phyloP scores from a whole-genome alignment of 768 basidiomycete genomes.

The Phaeolepiota aurea region DNA sequence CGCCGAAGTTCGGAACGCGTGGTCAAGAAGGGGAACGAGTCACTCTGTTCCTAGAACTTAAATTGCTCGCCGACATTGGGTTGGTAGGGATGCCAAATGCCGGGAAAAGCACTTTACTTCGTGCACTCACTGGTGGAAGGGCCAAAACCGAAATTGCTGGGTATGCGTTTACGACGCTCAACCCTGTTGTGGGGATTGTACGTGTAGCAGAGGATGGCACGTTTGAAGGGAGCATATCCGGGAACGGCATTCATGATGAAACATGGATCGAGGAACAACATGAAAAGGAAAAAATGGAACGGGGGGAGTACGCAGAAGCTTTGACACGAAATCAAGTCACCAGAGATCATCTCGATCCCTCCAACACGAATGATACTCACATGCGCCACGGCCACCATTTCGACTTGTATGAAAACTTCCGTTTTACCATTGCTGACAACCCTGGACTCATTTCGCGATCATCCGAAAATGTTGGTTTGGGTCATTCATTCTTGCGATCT shows the following conservation, averaged over 20 bases:
- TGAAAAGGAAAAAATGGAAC: constrained; percentile 35
- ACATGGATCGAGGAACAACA: constrained; percentile 47
- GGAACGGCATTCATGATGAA: constrained; percentile 53
- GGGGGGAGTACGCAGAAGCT: constrained; percentile 43
- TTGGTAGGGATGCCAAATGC: constrained; percentile 96
- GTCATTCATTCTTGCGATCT: constrained; percentile 87
- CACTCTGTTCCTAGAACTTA: constrained; percentile 85
- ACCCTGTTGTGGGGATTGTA: constrained; percentile 89
- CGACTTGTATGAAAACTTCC: constrained; percentile 61
- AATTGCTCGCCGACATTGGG: constrained; percentile 90
- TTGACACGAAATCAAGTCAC: constrained; percentile 40
- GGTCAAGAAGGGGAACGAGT: constrained; percentile 71
- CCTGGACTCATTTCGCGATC: constrained; percentile 85
- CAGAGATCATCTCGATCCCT: constrained; percentile 13
- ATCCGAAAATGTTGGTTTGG: constrained; percentile 85
- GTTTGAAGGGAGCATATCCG: constrained; percentile 53
- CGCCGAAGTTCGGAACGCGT: constrained; percentile 81
- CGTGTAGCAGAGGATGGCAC: constrained; percentile 74
- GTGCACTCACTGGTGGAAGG: constrained; percentile 80
- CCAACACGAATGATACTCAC: constrained; percentile 6
- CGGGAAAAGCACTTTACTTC: constrained; percentile 85
- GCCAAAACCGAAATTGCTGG: constrained; percentile 73
- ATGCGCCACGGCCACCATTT: constrained; percentile 36
- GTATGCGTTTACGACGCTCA: constrained; percentile 93
- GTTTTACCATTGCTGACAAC: constrained; percentile 96